Percentiles rank a stretch among this genome's conserved stretches.
Conservation (phyloP, 768 basidiomycete species). For the Kwoniella dendrophila region DNA sequence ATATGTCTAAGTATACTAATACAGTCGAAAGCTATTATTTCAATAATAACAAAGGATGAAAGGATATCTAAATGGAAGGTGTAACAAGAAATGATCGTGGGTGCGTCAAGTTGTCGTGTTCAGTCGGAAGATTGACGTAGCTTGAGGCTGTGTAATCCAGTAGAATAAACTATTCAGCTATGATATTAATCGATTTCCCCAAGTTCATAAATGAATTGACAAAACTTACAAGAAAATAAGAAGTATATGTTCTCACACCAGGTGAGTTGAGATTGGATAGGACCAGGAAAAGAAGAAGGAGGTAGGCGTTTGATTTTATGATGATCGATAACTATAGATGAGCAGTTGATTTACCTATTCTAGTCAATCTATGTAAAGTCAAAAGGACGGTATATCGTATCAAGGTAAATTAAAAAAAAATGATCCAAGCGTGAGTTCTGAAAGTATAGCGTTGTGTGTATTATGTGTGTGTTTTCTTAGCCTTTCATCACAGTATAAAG, state of each 20-base stretch:
- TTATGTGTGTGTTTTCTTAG: background rate
- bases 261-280: constrained; percentile 1
- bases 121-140: background rate
- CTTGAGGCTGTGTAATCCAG: background rate
- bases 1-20: no score
- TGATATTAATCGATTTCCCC: background rate
- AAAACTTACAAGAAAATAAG: background rate
- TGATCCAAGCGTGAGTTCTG: constrained; percentile 5
- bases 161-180: background rate
- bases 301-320: background rate
- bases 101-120: background rate
- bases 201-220: background rate
- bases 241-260: constrained; percentile 11
- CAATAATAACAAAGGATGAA: constrained; percentile 14
- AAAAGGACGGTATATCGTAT: background rate
- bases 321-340: background rate
- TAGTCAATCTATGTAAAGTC: background rate
- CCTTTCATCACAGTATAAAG: constrained; percentile 4
- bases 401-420: background rate
- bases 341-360: background rate
- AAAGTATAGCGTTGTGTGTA: background rate
- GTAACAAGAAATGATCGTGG: background rate
- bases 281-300: background rate
- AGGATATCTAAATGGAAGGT: background rate
- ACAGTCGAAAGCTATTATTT: no score